Base-by-base conservation (phyloP, 140 eudicot species). In the Ambrosia hybrid region DNA sequence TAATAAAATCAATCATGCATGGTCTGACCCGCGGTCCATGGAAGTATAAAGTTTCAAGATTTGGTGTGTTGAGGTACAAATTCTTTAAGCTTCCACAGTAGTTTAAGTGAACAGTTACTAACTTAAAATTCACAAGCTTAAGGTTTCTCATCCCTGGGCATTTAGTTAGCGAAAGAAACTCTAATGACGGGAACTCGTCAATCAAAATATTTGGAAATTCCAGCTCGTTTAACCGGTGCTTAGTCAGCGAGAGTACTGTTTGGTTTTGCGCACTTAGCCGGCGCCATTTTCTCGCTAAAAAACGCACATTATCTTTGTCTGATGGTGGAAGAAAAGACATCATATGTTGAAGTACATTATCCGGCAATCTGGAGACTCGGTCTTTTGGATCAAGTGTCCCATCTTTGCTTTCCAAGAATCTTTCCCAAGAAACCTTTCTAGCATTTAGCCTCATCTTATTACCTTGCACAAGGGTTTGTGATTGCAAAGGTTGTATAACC, bases 261-360 rank as follows among this genome's bases (percentile, higher is more conserved):
- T 3, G 59, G 41, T 46, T 1, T 55, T 75, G 73, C 12, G 73
- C 73, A 4, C 2, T 10, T 11, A 65, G 4, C 13, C 49, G 73
- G 6, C 48, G 59, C 67, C 73, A 75, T 55, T 65, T 75, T 56
- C 74, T 67, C 11, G 80, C 57, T 9, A 67, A 38, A 15, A 57
- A 57, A 21, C 51, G 51, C 33, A 75, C 10, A 51, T 41, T 59
- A 1, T 46, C 2, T 30, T 14, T 46, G 9, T 75, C 80, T 15
- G n/a, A 6, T 30, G 61, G 0, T 14, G 74, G 69, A 75, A 75
- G 74, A 65, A 67, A 75, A 8, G 80, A 75, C 9, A 75, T 15
- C 7, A 75, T 13, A 46, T 67, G 80, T 38, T 57, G 52, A 2
- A 67, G 43, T 57, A 75, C 62, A 4, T 10, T 48, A 43, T 75